These are phyloP conservation scores for Lotmaria passim DNA, from an alignment of 208 protist species.

Conservation along the genomic window DNA sequence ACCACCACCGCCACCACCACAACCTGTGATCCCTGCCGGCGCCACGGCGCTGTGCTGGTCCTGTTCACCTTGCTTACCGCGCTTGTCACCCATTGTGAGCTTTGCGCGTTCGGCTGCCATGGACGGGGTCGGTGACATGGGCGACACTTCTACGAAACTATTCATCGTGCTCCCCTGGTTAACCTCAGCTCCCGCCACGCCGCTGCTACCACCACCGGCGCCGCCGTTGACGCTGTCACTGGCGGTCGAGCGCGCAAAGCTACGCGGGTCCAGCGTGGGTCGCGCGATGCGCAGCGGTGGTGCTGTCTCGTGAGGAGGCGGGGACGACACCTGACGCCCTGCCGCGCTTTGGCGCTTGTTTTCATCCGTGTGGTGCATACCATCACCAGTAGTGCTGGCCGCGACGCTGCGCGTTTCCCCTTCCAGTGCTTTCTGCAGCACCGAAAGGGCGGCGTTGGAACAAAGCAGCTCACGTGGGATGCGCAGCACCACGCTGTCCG, in stretches of 20 bases:
- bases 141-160: constrained; percentile 28
- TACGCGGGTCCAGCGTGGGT: constrained; percentile 9
- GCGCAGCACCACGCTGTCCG: constrained; percentile 11
- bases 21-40: too few species aligned
- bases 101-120: too few species aligned
- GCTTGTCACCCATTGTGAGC: too few species aligned
- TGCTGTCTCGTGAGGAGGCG: neutral
- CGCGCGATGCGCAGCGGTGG: neutral
- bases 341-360: neutral
- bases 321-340: neutral
- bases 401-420: neutral
- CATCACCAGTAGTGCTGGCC: too few species aligned
- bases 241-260: constrained; percentile 5
- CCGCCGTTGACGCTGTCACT: constrained; percentile 12
- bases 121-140: constrained; percentile 13
- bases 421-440: constrained; percentile 15
- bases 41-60: too few species aligned
- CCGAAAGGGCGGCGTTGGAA: constrained; percentile 11
- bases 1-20: too few species aligned
- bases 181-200: neutral
- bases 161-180: constrained; percentile 8
- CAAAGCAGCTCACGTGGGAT: constrained; percentile 16
- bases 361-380: neutral
- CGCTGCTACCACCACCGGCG: too few species aligned
- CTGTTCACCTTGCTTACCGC: too few species aligned